phyloP scores from a whole-genome alignment of 2,329 filamentous ascomycete species.

The Nemania abortiva region DNA sequence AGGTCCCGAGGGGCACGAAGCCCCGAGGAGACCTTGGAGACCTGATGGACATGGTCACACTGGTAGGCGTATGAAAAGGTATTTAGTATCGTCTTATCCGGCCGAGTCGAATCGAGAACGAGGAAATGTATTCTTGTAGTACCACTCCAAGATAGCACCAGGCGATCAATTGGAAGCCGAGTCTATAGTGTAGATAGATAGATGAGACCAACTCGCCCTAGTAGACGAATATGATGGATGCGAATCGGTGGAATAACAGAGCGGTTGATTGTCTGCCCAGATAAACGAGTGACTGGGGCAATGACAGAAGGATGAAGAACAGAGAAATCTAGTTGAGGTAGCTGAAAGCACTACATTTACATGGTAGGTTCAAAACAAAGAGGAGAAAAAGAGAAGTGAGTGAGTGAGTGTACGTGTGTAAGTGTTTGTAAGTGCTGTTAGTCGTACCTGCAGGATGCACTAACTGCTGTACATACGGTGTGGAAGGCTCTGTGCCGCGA shows the following conservation, averaged over 20 bases:
- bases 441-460: slow-evolving; percentile 1
- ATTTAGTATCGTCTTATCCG: neutral
- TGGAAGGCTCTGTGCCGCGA: neutral
- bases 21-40: slow-evolving; percentile 49
- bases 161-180: slow-evolving; percentile 46
- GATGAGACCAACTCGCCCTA: neutral
- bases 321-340: slow-evolving; percentile 14
- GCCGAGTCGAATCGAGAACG: slow-evolving; percentile 15
- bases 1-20: slow-evolving; percentile 48
- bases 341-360: slow-evolving; percentile 16
- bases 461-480: neutral
- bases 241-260: slow-evolving; percentile 23
- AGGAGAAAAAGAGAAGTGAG: slow-evolving; percentile 1
- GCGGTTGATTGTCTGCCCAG: slow-evolving; percentile 36
- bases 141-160: slow-evolving; percentile 47
- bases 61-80: slow-evolving; percentile 5
- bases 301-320: slow-evolving; percentile 15
- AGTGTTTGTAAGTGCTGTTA: neutral
- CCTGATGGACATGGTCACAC: slow-evolving; percentile 47
- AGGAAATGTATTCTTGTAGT: slow-evolving; percentile 32
- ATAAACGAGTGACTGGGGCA: slow-evolving; percentile 47
- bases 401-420: neutral
- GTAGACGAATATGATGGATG: slow-evolving; percentile 14
- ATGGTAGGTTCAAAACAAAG: slow-evolving; percentile 14
- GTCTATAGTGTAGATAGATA: slow-evolving; percentile 16